Evolutionary conservation across 805 yeast species (phyloP), one percentile per base, ranked within the genome.

Genomic region (Yamadazyma paraphyllophila): DNA sequence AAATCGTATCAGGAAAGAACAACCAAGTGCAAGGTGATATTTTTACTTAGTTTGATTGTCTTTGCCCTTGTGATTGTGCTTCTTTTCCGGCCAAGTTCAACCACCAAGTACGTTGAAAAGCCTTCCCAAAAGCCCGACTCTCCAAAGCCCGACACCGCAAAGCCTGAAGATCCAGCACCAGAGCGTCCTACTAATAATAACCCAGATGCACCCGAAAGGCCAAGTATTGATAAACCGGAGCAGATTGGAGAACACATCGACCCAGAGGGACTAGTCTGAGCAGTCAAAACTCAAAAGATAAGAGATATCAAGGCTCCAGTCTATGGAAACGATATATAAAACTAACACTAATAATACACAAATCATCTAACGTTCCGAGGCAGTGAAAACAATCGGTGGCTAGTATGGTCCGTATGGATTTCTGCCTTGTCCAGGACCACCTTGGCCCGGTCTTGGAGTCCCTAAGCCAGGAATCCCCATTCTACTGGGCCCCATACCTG

Each of bases 1-100:
- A 82, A 85, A 37, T 66, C 71, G 12, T 88, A 92, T 66, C 98
- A 94, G 58, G 85, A 85, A 61, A 76, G 94, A 49, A 88, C 96
- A 1, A 88, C 89, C 48, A 94, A 91, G 64, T 94, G 98, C 67
- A 90, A 89, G 62, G 66, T 92, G 32, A 91, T 92, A 10, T 73
- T 92, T 33, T 74, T 92, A 40, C 65, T 94, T 48, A 67, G 82
- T 4, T 72, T 92, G 44, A 62, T 90, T 17, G 92, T 89, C 16
- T 67, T 89, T 29, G 83, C 87, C 3, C 68, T 89, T 44, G 69
- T 90, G 37, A 77, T 90, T 52, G 61, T 89, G 12, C 80, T 91
- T 2, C 65, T 90, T 52, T 74, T 88, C 48, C 85, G 82, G 56
- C 91, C 91, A 0, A 66, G 60, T 36, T 59, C 66, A 1, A 51